Conservation (phyloP, 495 filamentous ascomycete species). For the Pyrenula aspistea region DNA sequence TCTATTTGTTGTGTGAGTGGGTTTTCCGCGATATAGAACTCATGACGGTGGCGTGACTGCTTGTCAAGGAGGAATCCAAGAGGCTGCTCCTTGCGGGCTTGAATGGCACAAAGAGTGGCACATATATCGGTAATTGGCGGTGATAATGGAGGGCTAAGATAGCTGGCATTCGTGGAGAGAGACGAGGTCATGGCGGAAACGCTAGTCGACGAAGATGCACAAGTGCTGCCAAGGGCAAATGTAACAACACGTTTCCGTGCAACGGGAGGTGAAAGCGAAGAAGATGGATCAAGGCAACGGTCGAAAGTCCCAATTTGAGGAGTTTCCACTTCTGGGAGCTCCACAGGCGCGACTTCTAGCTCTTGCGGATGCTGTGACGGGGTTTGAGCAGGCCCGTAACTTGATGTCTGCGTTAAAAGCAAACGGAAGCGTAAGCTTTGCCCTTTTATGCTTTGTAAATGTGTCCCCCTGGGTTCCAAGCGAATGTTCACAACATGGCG, state of each 20-base stretch:
- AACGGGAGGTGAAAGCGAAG: background rate
- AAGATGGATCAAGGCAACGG: too few relatives aligned
- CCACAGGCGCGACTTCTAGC: conserved; percentile 5
- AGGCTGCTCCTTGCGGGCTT: background rate
- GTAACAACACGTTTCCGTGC: background rate
- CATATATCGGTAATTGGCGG: background rate
- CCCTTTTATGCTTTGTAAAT: background rate
- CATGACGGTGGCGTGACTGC: background rate
- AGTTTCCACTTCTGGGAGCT: background rate
- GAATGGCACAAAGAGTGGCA: background rate
- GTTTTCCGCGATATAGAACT: background rate
- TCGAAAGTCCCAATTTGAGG: background rate
- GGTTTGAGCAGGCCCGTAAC: background rate
- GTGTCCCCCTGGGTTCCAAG: conserved; percentile 4
- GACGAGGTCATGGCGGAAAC: too few relatives aligned
- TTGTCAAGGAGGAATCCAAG: background rate
- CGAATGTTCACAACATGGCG: conserved; percentile 11
- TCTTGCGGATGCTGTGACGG: conserved; percentile 3
- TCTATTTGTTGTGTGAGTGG: background rate
- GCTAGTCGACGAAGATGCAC: too few relatives aligned
- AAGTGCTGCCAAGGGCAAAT: background rate
- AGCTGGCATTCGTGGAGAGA: too few relatives aligned
- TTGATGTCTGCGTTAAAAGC: background rate
- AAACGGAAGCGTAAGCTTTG: background rate
- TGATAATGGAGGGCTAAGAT: background rate